Conservation (phyloP, 306 rosid species). For the Oemleria cerasiformis region DNA sequence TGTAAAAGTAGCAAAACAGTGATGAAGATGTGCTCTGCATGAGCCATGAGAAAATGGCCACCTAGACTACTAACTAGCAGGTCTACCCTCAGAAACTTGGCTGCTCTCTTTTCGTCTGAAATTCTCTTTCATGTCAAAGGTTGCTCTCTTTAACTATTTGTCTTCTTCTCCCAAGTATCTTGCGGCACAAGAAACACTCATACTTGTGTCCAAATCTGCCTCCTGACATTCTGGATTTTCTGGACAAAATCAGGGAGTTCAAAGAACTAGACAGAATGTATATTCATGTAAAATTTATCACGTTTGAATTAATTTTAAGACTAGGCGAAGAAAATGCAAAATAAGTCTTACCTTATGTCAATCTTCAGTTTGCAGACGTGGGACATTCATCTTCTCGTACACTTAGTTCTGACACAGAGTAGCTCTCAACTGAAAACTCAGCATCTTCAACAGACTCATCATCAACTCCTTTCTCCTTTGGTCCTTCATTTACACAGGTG, state of each 20-base stretch:
- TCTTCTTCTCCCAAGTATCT: neutral
- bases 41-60: too few relatives aligned
- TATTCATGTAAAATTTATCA: neutral
- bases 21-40: too few relatives aligned
- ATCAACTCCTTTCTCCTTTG: constrained; percentile 1
- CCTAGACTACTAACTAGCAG: too few relatives aligned
- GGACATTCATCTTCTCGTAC: neutral
- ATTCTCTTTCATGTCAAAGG: constrained; percentile 27
- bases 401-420: too few relatives aligned
- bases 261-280: neutral
- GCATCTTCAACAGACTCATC: neutral
- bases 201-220: neutral
- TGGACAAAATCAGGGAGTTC: neutral
- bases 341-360: neutral
- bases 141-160: neutral
- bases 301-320: neutral
- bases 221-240: neutral
- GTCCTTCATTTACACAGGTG: neutral
- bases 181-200: neutral
- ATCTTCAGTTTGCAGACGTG: neutral
- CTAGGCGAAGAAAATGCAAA: neutral
- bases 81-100: neutral
- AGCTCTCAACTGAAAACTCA: too few relatives aligned
- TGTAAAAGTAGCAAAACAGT: too few relatives aligned
- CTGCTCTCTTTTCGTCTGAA: constrained; percentile 5